Evolutionary conservation across 2,329 filamentous ascomycete species (phyloP), one percentile per base, ranked within the genome.

Genomic region (Rachicladosporium sp.): DNA sequence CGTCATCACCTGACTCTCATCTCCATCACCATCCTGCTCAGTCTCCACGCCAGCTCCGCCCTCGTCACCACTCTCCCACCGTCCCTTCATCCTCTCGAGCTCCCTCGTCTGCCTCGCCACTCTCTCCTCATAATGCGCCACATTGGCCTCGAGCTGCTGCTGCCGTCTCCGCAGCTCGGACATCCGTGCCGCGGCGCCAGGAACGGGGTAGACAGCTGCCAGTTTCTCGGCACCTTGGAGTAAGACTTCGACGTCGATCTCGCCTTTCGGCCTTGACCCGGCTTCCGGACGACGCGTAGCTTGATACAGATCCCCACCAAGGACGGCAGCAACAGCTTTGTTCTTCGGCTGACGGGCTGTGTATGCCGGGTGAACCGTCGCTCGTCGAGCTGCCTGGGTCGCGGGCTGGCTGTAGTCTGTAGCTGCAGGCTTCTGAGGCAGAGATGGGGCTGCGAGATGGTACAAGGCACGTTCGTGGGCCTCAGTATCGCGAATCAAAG

Each of bases 401-500:
- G 15, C 31, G 15, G 15, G 15, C 15, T 35, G 29, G 29, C 13
- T 35, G 37, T 46, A 19, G 15, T 19, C 15, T 19, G 50, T 69
- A 58, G 52, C 65, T 52, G 53, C 72, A 46, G 23, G 51, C 50
- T 58, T 69, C 59, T 56, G 67, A 54, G 62, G 37, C 53, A 65
- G 32, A 55, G 71, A 70, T 0, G 82, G 76, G 0, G 83, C 78
- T 1, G 89, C 87, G 1, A 94, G 80, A 31, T 89, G 93, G 67
- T 96, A 98, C 11, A 98, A 76, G 5, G 89, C 89, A 54, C 88
- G 82, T 61, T 98, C 91, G 65, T 96, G 89, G 13, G 82, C 67
- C 62, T 98, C 91, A 3, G 89, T 95, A 59, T 98, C 91, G 45
- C 91, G 83, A 54, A 98, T 95, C 35, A 98, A 68, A 9, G 84